Evolutionary conservation across 345 rosid species (phyloP), one percentile per base, ranked within the genome.

Genomic region (Populus simonii): DNA sequence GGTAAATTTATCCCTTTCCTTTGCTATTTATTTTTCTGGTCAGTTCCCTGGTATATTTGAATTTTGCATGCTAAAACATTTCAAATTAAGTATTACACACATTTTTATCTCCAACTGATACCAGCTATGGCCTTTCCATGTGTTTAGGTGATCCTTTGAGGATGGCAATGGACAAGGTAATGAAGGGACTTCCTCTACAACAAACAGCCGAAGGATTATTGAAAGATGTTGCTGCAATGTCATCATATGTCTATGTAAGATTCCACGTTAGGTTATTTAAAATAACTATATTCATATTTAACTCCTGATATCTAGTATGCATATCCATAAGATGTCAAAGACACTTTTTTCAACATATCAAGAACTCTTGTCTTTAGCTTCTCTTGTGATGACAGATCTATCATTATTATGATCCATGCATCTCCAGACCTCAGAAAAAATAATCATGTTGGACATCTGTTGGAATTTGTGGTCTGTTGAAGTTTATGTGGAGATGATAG

Each of bases 181-280:
- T 74, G 68, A 89, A 86, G 77, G 89, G 86, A 81, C 82, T 85
- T 80, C 83, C 89, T 72, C 87, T 84, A 71, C 80, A 76, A 39
- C 90, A 89, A 87, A 77, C 66, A 67, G 72, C 76, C 61, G 84
- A 75, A 62, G 78, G 77, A 72, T 74, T 89, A 55, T 74, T 83
- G 33, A 79, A 78, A 75, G 92, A 91, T 83, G 77, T 85, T 53
- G 76, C 75, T 77, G 83, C 83, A 66, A 79, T 84, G 73, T 79
- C 92, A 7, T 79, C 83, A 78, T 81, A 88, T 73, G 83, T 88
- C 66, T 79, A 82, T 72, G 97, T 89, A 84, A 86, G 89, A 49
- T 74, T 41, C 74, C 75, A 63, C 25, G 35, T 45, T 41, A 55
- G 16, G n/a, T 65, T 23, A 22, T 70, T 68, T n/a, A 22, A 23